Percentiles rank a stretch among this genome's conserved stretches.
phyloP scores from a whole-genome alignment of 78 protist species.

The Trichosphaerium sp. region DNA sequence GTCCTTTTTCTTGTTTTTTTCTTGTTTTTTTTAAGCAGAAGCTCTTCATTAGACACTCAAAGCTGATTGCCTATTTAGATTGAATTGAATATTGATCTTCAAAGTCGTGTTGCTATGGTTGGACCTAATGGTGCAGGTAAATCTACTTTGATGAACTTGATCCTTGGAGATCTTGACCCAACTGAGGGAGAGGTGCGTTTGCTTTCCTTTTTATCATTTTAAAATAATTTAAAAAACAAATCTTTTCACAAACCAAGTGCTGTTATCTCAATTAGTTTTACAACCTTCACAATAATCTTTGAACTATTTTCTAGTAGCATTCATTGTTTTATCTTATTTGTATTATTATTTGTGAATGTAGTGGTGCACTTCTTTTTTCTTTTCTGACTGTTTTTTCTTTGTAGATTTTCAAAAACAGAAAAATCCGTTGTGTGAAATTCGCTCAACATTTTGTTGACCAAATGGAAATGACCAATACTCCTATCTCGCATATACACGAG shows the following conservation, averaged over 20 bases:
- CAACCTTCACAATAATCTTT: not conserved
- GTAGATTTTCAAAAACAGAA: constrained; percentile 35
- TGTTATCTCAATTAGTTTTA: no score
- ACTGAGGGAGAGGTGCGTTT: constrained; percentile 25
- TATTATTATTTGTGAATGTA: not conserved
- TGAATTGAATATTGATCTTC: constrained; percentile 55
- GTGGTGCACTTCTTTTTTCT: no score
- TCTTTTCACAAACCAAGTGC: no score
- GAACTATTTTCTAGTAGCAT: not conserved
- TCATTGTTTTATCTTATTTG: not conserved
- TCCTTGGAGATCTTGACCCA: constrained; percentile 69
- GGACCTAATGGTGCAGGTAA: constrained; percentile 93
- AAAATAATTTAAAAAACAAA: no score
- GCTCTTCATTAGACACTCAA: no score
- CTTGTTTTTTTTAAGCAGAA: no score
- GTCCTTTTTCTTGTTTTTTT: no score
- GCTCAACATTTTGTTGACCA: constrained; percentile 83
- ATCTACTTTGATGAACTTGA: constrained; percentile 65
- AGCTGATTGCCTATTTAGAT: constrained; percentile 15
- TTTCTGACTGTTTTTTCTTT: not conserved
- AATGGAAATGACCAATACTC: constrained; percentile 47
- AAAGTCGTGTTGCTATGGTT: constrained; percentile 67
- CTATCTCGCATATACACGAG: constrained; percentile 57
- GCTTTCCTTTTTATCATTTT: not conserved
- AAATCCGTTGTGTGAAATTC: constrained; percentile 57